Conservation (phyloP, 371 early-diverging fungal genomes). For the Lichtheimia ornata region DNA sequence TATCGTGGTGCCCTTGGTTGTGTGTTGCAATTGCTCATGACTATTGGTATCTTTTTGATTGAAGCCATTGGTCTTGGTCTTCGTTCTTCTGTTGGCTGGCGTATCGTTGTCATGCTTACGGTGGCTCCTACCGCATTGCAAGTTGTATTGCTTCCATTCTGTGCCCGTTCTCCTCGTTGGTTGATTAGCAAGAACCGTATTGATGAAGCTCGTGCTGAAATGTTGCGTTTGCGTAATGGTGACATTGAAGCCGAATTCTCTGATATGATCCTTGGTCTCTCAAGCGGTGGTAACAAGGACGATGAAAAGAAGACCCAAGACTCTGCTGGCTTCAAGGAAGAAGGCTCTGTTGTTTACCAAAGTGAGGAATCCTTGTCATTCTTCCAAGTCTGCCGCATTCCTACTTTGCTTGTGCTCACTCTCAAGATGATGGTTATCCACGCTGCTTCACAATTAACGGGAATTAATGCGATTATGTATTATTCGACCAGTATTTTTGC, state of each 20-base stretch:
- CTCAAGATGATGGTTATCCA: slow-evolving; percentile 65
- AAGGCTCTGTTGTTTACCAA: slow-evolving; percentile 21
- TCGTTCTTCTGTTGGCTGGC: slow-evolving; percentile 66
- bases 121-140: slow-evolving; percentile 70
- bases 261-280: slow-evolving; percentile 54
- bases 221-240: slow-evolving; percentile 62
- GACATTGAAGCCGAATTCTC: slow-evolving; percentile 63
- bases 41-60: slow-evolving; percentile 76
- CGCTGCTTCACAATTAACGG: slow-evolving; percentile 55
- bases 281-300: slow-evolving; percentile 24
- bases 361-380: slow-evolving; percentile 25
- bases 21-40: slow-evolving; percentile 77
- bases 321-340: slow-evolving; percentile 19
- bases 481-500: slow-evolving; percentile 55
- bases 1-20: slow-evolving; percentile 73
- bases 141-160: slow-evolving; percentile 66
- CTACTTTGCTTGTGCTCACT: slow-evolving; percentile 28
- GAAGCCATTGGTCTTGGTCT: slow-evolving; percentile 63
- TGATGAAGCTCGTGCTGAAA: slow-evolving; percentile 60
- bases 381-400: slow-evolving; percentile 35
- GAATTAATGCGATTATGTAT: slow-evolving; percentile 71
- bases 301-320: slow-evolving; percentile 16
- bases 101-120: slow-evolving; percentile 62
- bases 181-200: slow-evolving; percentile 58
- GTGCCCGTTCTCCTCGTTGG: slow-evolving; percentile 80